These are phyloP conservation scores for Straminergon stramineum DNA, from an alignment of 225 moss, liverwort and hornwort genomes.

Conservation along the genomic window DNA sequence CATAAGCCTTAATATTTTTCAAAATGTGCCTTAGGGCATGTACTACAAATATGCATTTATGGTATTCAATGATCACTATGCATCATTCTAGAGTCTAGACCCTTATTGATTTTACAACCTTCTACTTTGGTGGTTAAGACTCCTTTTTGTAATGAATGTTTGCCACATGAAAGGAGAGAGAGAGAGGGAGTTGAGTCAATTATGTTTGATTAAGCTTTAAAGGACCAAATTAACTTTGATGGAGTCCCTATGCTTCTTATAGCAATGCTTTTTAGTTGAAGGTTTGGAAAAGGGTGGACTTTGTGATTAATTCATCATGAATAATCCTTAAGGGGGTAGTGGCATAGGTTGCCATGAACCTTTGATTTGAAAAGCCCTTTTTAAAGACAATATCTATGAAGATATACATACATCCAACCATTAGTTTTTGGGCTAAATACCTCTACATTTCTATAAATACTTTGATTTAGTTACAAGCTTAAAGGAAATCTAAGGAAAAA, in stretches of 20 bases:
- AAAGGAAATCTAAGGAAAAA: too few species aligned
- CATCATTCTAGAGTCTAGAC: not conserved
- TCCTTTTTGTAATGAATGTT: not conserved
- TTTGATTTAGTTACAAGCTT: not conserved
- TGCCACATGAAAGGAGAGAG: not conserved
- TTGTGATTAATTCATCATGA: not conserved
- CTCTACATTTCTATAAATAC: not conserved
- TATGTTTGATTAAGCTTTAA: not conserved
- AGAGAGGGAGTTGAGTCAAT: not conserved
- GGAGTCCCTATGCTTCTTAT: not conserved
- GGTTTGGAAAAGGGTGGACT: fast-evolving
- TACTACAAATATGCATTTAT: not conserved
- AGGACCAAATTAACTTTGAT: not conserved
- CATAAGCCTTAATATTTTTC: not conserved
- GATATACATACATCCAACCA: too few species aligned
- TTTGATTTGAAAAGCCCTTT: fast-evolving
- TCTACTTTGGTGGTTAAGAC: not conserved
- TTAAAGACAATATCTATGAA: fast-evolving
- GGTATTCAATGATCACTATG: not conserved
- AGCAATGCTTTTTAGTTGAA: not conserved
- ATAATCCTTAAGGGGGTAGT: not conserved
- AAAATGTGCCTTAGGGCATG: not conserved
- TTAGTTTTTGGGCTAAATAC: not conserved
- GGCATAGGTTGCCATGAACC: not conserved
- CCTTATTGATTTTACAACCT: not conserved